Evolutionary conservation across 257 asterid species (phyloP).

Genomic region (Anisodus tanguticus): DNA sequence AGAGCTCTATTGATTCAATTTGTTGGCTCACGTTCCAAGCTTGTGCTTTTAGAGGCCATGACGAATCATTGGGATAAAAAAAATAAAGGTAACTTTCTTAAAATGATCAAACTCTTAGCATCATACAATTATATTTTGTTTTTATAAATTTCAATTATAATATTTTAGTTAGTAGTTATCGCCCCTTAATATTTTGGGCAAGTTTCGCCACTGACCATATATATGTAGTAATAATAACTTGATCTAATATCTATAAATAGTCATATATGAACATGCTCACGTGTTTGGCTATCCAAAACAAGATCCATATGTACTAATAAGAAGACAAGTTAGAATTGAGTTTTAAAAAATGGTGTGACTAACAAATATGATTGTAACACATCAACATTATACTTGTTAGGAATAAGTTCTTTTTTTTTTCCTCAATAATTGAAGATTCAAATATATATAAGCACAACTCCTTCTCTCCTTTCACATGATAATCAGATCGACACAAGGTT

Average conservation of each 20-base stretch:
- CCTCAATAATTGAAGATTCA: neutral
- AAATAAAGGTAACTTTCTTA: no score
- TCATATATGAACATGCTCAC: constrained; percentile 2
- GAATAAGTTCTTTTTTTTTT: neutral
- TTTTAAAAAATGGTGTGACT: neutral
- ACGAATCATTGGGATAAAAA: no score
- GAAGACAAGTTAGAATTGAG: constrained; percentile 23
- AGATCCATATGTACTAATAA: neutral
- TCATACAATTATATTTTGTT: no score
- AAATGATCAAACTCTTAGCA: no score
- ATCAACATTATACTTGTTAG: neutral
- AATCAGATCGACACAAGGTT: constrained; percentile 29
- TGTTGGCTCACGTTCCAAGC: no score
- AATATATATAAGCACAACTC: constrained; percentile 29
- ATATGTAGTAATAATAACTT: neutral
- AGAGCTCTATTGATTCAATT: no score
- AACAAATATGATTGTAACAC: neutral
- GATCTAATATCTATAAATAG: neutral
- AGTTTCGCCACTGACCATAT: no score
- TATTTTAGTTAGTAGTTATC: no score
- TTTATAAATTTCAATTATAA: no score
- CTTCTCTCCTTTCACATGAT: constrained; percentile 32
- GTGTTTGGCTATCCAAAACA: constrained; percentile 17
- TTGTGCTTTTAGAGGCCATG: no score
- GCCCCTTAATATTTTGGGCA: no score